phyloP scores from a whole-genome alignment of 768 basidiomycete species.

The Psilocybe azurescens region DNA sequence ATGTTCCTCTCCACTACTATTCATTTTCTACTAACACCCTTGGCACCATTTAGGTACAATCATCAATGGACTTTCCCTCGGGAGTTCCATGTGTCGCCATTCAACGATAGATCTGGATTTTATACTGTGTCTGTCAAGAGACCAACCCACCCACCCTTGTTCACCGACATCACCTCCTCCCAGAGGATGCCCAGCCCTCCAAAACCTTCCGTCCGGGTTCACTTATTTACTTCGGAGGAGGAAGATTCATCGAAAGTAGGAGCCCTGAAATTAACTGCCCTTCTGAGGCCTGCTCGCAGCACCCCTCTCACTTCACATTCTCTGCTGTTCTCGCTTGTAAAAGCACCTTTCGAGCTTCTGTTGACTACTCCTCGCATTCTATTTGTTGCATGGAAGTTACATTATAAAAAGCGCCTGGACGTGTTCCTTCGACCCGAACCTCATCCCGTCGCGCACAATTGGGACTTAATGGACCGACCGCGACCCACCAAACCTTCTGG shows the following conservation, averaged over 20 bases:
- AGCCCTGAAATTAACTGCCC: slow-evolving; percentile 58
- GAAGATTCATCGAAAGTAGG: slow-evolving; percentile 27
- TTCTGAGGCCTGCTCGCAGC: slow-evolving; percentile 41
- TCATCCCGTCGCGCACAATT: slow-evolving; percentile 38
- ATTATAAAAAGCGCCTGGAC: slow-evolving; percentile 61
- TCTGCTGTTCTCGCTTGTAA: slow-evolving; percentile 43
- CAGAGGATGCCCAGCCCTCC: slow-evolving; percentile 20
- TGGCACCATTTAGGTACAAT: slow-evolving; percentile 45
- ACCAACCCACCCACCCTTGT: slow-evolving; percentile 45
- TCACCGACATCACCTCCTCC: slow-evolving; percentile 2
- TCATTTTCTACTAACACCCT: not conserved
- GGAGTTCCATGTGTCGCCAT: slow-evolving; percentile 78
- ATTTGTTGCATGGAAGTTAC: slow-evolving; percentile 62
- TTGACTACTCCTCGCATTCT: slow-evolving; percentile 64
- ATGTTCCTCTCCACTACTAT: slow-evolving; percentile 10
- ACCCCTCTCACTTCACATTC: slow-evolving; percentile 44
- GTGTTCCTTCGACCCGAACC: slow-evolving; percentile 69
- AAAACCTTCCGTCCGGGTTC: slow-evolving; percentile 46
- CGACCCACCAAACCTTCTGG: slow-evolving; percentile 22
- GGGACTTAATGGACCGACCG: slow-evolving; percentile 19
- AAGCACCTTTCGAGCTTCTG: slow-evolving; percentile 57
- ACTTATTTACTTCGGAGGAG: slow-evolving; percentile 35
- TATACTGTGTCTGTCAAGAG: slow-evolving; percentile 61
- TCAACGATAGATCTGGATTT: slow-evolving; percentile 72
- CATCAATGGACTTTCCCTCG: slow-evolving; percentile 72